Evolutionary conservation across 345 rosid species (phyloP).

Genomic region (Noccaea caerulescens): DNA sequence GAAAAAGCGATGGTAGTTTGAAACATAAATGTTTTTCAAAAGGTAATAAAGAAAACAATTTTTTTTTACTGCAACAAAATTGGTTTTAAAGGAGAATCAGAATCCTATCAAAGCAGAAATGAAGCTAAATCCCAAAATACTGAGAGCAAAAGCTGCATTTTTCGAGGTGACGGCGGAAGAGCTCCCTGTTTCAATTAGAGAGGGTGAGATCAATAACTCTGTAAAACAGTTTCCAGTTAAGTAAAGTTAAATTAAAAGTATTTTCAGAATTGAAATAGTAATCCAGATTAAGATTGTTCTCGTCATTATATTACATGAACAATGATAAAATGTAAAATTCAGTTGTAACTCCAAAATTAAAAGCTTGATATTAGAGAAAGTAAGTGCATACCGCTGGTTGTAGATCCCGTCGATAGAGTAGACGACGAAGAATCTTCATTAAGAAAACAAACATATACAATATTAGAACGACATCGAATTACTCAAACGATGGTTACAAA

Average conservation of each 20-base stretch:
- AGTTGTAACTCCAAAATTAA: not conserved
- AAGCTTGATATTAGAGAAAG: not conserved
- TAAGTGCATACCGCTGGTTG: slow-evolving; percentile 12
- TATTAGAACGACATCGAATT: not conserved
- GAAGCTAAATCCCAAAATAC: slow-evolving; percentile 27
- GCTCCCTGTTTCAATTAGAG: slow-evolving; percentile 34
- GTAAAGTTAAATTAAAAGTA: not conserved
- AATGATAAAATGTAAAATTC: not conserved
- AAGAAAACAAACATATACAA: slow-evolving; percentile 11
- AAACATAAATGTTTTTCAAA: not conserved
- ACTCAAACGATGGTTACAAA: not conserved
- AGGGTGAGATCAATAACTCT: slow-evolving; percentile 7
- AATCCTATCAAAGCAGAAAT: slow-evolving; percentile 17
- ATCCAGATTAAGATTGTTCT: not conserved
- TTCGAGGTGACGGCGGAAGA: slow-evolving; percentile 4
- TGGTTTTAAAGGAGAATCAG: not conserved
- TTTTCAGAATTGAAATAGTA: not conserved
- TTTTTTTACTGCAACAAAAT: not conserved
- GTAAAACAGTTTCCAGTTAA: not conserved
- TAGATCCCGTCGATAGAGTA: slow-evolving; percentile 18
- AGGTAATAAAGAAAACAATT: not conserved
- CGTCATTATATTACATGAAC: not conserved
- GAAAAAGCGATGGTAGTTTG: not conserved
- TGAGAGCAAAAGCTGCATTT: slow-evolving; percentile 8
- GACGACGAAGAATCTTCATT: slow-evolving; percentile 23